A percentile compares a stretch with the other conserved stretches of the same genome.
phyloP scores from a whole-genome alignment of 208 protist genomes.

The Phytomonas sp. region DNA sequence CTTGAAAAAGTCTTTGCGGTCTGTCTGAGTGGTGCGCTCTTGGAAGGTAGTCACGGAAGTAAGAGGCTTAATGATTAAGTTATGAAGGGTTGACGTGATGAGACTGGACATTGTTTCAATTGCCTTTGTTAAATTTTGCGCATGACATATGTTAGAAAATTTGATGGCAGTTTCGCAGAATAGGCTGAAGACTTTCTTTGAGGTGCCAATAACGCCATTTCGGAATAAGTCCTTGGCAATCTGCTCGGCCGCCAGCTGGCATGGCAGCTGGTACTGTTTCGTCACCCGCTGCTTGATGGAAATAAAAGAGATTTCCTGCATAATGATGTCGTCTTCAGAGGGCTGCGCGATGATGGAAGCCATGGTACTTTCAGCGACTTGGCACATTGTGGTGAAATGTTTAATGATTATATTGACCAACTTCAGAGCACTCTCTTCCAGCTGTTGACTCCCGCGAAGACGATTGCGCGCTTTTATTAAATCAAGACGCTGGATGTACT shows the following conservation, averaged over 20 bases:
- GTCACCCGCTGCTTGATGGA: conserved; percentile 33
- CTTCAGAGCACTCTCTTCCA: conserved; percentile 39
- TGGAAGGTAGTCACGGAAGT: conserved; percentile 9
- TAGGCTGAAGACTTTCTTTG: conserved; percentile 47
- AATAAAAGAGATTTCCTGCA: conserved; percentile 49
- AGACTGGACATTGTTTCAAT: conserved; percentile 28
- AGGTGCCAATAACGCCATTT: conserved; percentile 50
- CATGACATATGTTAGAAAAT: conserved; percentile 47
- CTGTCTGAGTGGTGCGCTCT: conserved; percentile 24
- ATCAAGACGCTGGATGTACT: conserved; percentile 24
- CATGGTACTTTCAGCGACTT: conserved; percentile 18
- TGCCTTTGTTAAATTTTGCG: conserved; percentile 30
- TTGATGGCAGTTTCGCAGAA: conserved; percentile 49
- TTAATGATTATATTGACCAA: conserved; percentile 43
- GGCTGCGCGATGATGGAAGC: conserved; percentile 23
- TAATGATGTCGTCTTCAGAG: conserved; percentile 32
- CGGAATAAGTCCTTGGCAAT: conserved; percentile 43
- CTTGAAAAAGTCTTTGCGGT: conserved; percentile 50
- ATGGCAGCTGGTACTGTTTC: conserved; percentile 47
- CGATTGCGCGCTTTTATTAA: conserved; percentile 25
- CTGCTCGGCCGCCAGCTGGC: conserved; percentile 20
- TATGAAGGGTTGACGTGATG: conserved; percentile 35
- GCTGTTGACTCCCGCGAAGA: conserved; percentile 39
- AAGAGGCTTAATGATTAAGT: conserved; percentile 34
- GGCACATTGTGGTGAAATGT: conserved; percentile 34